Percentiles rank a stretch among this genome's conserved stretches.
These are phyloP conservation scores for Calocybe gambosa DNA, from an alignment of 1,284 basidiomycete genomes.

Conservation along the genomic window DNA sequence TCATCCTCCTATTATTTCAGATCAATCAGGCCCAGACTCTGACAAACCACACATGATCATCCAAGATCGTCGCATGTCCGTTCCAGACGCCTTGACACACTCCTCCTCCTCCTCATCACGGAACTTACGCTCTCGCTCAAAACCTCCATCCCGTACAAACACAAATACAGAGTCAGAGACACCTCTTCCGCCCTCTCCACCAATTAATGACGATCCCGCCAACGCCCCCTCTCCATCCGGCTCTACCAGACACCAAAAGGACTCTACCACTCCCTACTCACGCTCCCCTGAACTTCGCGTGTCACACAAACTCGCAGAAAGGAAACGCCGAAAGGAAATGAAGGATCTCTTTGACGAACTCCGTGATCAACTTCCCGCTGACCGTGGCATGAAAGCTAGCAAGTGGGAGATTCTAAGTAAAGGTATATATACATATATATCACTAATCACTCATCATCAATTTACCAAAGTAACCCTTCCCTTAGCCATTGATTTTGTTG, in stretches of 20 bases:
- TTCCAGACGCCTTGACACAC: slow-evolving; percentile 51
- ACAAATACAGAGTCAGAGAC: slow-evolving; percentile 36
- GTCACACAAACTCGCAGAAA: slow-evolving; percentile 91
- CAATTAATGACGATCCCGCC: slow-evolving; percentile 34
- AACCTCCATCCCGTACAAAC: slow-evolving; percentile 61
- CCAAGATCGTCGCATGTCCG: slow-evolving; percentile 68
- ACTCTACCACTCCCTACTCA: slow-evolving; percentile 77
- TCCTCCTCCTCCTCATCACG: slow-evolving; percentile 40
- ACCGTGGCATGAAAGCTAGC: slow-evolving; percentile 89
- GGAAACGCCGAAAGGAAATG: slow-evolving; percentile 96
- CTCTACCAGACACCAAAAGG: slow-evolving; percentile 30
- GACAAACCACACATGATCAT: slow-evolving; percentile 37
- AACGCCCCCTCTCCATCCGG: slow-evolving; percentile 27
- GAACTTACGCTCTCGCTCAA: slow-evolving; percentile 58
- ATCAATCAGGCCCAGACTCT: slow-evolving; percentile 31
- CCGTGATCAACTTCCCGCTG: slow-evolving; percentile 83
- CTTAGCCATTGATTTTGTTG: slow-evolving; percentile 89
- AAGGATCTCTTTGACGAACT: slow-evolving; percentile 95
- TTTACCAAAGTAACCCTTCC: too few relatives aligned
- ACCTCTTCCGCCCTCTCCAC: slow-evolving; percentile 24
- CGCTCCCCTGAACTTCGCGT: slow-evolving; percentile 89
- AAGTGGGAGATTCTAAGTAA: slow-evolving; percentile 97
- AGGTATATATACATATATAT: slow-evolving; percentile 53
- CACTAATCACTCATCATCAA: too few relatives aligned
- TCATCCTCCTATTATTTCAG: slow-evolving; percentile 15